A percentile compares a stretch with the other conserved stretches of the same genome.
Evolutionary conservation across 2,329 filamentous ascomycete species (phyloP).

Genomic region (Metarhizium rileyi): DNA sequence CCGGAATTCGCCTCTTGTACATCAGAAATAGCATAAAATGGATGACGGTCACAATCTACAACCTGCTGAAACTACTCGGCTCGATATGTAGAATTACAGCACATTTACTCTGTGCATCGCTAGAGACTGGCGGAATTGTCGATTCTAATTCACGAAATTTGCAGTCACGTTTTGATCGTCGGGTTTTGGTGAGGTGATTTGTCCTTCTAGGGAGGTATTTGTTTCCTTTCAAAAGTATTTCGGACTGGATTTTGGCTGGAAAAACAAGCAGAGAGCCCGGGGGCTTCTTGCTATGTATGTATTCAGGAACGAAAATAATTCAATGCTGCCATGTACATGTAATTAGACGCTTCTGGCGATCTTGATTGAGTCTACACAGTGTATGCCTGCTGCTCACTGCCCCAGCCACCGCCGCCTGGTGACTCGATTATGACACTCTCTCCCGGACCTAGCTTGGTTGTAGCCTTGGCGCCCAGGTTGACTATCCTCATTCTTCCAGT

Average conservation of each 20-base stretch:
- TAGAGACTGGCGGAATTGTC: too few species aligned
- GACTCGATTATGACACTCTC: constrained; percentile 53
- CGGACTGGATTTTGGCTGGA: background rate
- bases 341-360: background rate
- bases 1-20: too few species aligned
- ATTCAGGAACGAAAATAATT: background rate
- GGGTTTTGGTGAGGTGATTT: too few species aligned
- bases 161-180: too few species aligned
- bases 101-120: too few species aligned
- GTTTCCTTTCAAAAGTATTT: too few species aligned
- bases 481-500: constrained; percentile 28
- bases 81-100: too few species aligned
- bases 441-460: constrained; percentile 44
- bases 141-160: too few species aligned
- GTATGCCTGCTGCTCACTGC: constrained; percentile 13
- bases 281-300: background rate
- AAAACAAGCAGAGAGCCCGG: background rate
- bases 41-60: too few species aligned
- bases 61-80: too few species aligned
- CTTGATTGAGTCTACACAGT: background rate
- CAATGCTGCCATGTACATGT: background rate
- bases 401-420: constrained; percentile 55
- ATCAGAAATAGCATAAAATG: too few species aligned
- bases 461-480: constrained; percentile 51
- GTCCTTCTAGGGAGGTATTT: too few species aligned